Evolutionary conservation across 1,284 basidiomycete species (phyloP).

Genomic region (Sanguinoderma infundibulare): DNA sequence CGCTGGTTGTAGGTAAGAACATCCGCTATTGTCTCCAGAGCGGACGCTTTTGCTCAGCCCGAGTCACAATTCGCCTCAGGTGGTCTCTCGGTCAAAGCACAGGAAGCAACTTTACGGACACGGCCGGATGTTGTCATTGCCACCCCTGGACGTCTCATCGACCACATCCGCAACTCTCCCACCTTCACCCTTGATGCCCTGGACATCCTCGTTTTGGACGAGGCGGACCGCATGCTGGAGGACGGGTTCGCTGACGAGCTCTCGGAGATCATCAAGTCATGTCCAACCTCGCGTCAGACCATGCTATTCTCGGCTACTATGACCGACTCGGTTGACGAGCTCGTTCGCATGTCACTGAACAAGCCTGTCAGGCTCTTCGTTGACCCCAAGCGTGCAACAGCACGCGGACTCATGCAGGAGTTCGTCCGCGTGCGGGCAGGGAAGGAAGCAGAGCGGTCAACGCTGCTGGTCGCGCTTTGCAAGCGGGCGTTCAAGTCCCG

Average conservation of each 20-base stretch:
- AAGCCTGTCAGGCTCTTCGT: constrained; percentile 95
- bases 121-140: constrained; percentile 94
- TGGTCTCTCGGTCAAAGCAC: constrained; percentile 90
- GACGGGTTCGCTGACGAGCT: constrained; percentile 98
- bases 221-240: constrained; percentile 97
- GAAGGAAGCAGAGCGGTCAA: constrained; percentile 82
- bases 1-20: constrained; percentile 82
- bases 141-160: constrained; percentile 95
- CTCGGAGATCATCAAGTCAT: constrained; percentile 90
- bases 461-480: constrained; percentile 85
- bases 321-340: constrained; percentile 94
- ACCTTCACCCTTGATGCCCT: constrained; percentile 93
- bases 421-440: constrained; percentile 88
- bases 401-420: constrained; percentile 92
- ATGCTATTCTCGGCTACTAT: constrained; percentile 99
- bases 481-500: constrained; percentile 84
- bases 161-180: constrained; percentile 95
- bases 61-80: constrained; percentile 47
- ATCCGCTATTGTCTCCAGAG: background rate
- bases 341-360: constrained; percentile 90
- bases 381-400: constrained; percentile 90
- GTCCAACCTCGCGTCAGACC: constrained; percentile 89
- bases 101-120: constrained; percentile 84
- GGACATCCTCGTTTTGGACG: constrained; percentile 94
- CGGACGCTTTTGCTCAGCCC: constrained; percentile 5